A percentile compares a stretch with the other conserved stretches of the same genome.
These are phyloP conservation scores for Aeschynomene evenia DNA, from an alignment of 306 rosid species.

Conservation along the genomic window DNA sequence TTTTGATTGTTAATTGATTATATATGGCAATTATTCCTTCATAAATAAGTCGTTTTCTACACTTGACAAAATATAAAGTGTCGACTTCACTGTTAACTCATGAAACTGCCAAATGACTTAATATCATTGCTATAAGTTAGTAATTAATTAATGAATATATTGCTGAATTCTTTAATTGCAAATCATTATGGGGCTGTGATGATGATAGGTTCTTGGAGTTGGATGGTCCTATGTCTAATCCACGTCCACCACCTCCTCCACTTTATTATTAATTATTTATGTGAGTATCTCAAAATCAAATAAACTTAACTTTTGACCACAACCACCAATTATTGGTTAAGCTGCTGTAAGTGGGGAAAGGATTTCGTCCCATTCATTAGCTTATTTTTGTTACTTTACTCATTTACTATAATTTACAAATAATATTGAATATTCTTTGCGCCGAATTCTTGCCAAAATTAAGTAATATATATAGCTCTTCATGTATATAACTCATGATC, in stretches of 20 bases:
- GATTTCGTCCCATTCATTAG: background rate
- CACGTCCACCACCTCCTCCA: slow-evolving; percentile 21
- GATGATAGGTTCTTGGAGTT: slow-evolving; percentile 21
- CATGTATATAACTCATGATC: background rate
- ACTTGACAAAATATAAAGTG: background rate
- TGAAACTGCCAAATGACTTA: slow-evolving; percentile 12
- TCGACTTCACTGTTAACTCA: slow-evolving; percentile 23
- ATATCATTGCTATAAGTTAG: slow-evolving; percentile 5
- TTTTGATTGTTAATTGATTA: background rate
- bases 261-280: too few relatives aligned
- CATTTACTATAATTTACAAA: background rate
- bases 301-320: slow-evolving; percentile 15
- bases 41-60: slow-evolving; percentile 1
- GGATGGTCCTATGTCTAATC: slow-evolving; percentile 24
- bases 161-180: slow-evolving; percentile 11
- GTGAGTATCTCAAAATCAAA: background rate
- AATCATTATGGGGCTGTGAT: slow-evolving; percentile 23
- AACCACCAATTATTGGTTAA: slow-evolving; percentile 9
- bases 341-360: background rate
- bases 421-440: background rate
- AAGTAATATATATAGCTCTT: background rate
- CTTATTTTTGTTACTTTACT: background rate
- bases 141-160: background rate
- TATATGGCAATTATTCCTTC: background rate
- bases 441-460: background rate